phyloP scores from a whole-genome alignment of 441 rosid species.

The Bruguiera hainesii region DNA sequence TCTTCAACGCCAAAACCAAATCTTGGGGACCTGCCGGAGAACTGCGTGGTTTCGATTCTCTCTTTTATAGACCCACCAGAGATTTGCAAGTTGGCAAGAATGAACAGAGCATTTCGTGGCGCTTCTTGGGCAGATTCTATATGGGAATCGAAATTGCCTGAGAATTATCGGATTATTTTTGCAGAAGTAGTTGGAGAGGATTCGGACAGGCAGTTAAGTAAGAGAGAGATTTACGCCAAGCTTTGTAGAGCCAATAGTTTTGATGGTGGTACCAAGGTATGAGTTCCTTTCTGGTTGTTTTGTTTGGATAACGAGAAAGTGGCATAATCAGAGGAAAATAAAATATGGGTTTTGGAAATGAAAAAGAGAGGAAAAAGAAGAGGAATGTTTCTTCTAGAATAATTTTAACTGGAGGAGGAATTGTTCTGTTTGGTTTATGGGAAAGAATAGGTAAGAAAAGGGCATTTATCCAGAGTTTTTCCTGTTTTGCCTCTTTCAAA shows the following conservation, averaged over 20 bases:
- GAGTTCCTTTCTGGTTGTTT: constrained; percentile 5
- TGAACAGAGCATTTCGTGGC: constrained; percentile 59
- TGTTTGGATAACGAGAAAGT: constrained; percentile 16
- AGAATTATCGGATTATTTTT: constrained; percentile 41
- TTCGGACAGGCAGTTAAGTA: constrained; percentile 42
- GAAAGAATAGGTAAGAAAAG: no score
- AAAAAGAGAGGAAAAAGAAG: not conserved
- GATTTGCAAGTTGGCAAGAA: constrained; percentile 51
- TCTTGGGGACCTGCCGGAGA: constrained; percentile 81
- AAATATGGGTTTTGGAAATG: not conserved
- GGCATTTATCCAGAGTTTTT: no score
- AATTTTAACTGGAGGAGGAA: not conserved
- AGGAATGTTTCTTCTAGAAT: not conserved
- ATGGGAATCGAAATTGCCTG: constrained; percentile 77
- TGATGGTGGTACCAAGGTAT: constrained; percentile 73
- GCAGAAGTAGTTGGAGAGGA: constrained; percentile 41
- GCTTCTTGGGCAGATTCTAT: constrained; percentile 88
- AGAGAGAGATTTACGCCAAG: constrained; percentile 59
- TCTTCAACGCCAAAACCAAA: constrained; percentile 21
- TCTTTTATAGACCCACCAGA: constrained; percentile 66
- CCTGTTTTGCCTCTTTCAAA: no score
- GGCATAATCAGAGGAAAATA: not conserved
- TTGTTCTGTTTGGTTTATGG: not conserved
- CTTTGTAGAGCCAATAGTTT: constrained; percentile 52
- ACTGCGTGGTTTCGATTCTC: constrained; percentile 68